phyloP scores from a whole-genome alignment of 1,284 basidiomycete genomes.

The Ustilago bromivora region DNA sequence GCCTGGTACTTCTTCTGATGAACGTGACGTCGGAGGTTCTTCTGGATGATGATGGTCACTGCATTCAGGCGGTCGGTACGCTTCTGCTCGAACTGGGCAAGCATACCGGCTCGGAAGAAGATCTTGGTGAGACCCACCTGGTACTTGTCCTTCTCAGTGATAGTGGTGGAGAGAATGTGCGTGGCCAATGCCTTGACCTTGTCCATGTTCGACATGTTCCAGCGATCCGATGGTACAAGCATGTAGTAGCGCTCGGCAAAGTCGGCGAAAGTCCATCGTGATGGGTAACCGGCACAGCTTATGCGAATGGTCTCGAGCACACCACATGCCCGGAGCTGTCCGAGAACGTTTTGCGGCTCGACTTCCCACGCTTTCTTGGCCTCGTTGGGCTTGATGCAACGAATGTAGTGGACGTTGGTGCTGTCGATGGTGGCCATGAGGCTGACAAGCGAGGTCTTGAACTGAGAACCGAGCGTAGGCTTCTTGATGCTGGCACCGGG shows the following conservation, averaged over 20 bases:
- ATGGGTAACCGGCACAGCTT: conserved; percentile 98
- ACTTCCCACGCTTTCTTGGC: conserved; percentile 97
- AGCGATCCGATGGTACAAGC: conserved; percentile 87
- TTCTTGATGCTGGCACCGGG: conserved; percentile 80
- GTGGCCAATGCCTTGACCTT: conserved; percentile 79
- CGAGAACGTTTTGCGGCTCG: conserved; percentile 92
- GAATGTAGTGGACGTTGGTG: conserved; percentile 99
- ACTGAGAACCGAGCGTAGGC: conserved; percentile 97
- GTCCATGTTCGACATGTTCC: conserved; percentile 74
- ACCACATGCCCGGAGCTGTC: conserved; percentile 96
- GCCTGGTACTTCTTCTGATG: conserved; percentile 83
- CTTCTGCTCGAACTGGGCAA: conserved; percentile 93
- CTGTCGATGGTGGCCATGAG: conserved; percentile 97
- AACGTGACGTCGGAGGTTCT: conserved; percentile 90
- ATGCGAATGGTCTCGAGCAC: conserved; percentile 99
- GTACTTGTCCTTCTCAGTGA: conserved; percentile 94
- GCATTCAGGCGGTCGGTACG: conserved; percentile 87
- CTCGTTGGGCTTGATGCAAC: conserved; percentile 99
- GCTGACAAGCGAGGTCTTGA: conserved; percentile 92
- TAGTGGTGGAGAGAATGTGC: conserved; percentile 84
- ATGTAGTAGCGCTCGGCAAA: conserved; percentile 99
- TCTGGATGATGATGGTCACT: conserved; percentile 94
- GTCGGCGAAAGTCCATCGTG: conserved; percentile 98
- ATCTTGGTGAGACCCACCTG: conserved; percentile 97
- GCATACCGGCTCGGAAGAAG: conserved; percentile 99